Base-by-base conservation (phyloP, 345 rosid genomes). In the Ceriops zippeliana region DNA sequence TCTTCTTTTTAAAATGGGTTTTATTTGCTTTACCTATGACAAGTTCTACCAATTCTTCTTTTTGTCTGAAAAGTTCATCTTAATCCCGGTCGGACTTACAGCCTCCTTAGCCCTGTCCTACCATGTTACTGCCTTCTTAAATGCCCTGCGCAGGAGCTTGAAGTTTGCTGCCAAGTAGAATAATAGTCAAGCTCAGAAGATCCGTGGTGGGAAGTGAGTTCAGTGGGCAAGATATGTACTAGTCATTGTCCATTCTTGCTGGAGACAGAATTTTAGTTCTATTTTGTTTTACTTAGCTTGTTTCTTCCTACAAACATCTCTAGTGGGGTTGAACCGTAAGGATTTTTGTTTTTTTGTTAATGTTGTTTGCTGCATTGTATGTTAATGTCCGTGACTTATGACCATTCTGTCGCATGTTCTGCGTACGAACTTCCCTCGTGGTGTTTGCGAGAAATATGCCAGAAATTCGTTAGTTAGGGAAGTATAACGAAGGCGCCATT, bases 121-220 rank as follows among this genome's bases (percentile, higher is more conserved):
- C 26, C 46, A 38, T 10, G 0, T 10, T 38, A 2, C 15, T 38
- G 15, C 46, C 16, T 10, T 2, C 76, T 80, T 93, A 73, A 86
- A 89, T 49, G 90, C 69, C 11, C 86, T 89, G 31, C 80, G 85
- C 83, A 81, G 81, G 79, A 83, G 97, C 75, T 79, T 89, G 34
- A 89, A 83, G 86, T 86, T 89, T 73, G 79, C 95, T 6, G 87
- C 72, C 72, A 93, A 91, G 89, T 86, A 89, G 92, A 87, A 79
- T 80, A 91, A 82, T 83, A 88, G 97, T 62, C 97, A 91, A 69
- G 88, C 78, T 6, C 31, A 62, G 1, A 83, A 66, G 82, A 64
- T 58, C 71, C n/a, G 24, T 2, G 59, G 77, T 56, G 69, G 80
- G 64, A 87, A 80, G 65, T 67, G 70, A 67, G 30, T 53, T 53